phyloP scores from a whole-genome alignment of 2,329 filamentous ascomycete species.

The Pseudopyricularia javanii region DNA sequence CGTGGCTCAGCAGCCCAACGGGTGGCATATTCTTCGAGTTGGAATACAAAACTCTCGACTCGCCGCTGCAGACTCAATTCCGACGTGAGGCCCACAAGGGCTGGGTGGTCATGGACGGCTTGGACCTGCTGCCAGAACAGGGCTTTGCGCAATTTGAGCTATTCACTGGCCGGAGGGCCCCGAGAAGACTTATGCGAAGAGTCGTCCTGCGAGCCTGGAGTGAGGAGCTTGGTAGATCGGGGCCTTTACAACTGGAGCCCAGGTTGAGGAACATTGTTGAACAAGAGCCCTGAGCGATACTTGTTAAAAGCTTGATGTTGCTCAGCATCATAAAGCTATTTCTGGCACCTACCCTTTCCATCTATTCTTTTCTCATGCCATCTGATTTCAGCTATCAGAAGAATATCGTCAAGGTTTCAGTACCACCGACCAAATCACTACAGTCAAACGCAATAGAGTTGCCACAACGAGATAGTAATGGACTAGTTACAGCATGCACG shows the following conservation, averaged over 20 bases:
- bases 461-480: no score
- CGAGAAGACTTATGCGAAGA: constrained; percentile 56
- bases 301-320: neutral
- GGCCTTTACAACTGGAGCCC: constrained; percentile 20
- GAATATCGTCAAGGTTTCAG: no score
- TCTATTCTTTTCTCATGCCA: no score
- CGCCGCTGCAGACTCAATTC: constrained; percentile 58
- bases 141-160: constrained; percentile 74
- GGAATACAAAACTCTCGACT: constrained; percentile 62
- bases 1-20: constrained; percentile 61
- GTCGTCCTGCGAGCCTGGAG: constrained; percentile 12
- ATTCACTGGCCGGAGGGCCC: constrained; percentile 61
- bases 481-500: no score
- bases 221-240: constrained; percentile 1
- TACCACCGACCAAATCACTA: no score
- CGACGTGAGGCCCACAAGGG: constrained; percentile 44
- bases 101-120: constrained; percentile 65
- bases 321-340: neutral
- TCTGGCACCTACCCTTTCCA: neutral
- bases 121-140: constrained; percentile 67
- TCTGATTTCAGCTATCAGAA: no score
- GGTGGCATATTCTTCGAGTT: constrained; percentile 67
- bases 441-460: no score
- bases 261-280: constrained; percentile 25
- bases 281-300: constrained; percentile 19